These are phyloP conservation scores for Tilletia setariae DNA, from an alignment of 1,284 basidiomycete genomes.

Conservation along the genomic window DNA sequence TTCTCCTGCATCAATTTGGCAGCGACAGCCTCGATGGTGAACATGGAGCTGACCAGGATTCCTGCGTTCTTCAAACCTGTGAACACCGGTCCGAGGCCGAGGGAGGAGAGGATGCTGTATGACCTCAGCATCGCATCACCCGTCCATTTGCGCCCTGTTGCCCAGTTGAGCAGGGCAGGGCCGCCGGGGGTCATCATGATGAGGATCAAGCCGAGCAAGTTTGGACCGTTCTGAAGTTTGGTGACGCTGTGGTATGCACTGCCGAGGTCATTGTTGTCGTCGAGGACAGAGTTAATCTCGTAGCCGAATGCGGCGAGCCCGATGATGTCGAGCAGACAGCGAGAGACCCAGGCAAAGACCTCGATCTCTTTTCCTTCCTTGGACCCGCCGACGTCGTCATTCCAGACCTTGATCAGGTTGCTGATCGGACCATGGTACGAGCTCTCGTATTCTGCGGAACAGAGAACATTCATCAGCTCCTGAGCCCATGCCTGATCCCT, in stretches of 20 bases:
- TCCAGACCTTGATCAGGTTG: conserved; percentile 30
- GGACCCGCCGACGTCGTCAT: conserved; percentile 26
- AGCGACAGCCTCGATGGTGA: conserved; percentile 35
- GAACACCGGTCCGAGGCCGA: background rate
- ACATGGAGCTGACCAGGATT: conserved; percentile 18
- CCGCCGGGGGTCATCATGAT: conserved; percentile 8
- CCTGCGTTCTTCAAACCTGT: background rate
- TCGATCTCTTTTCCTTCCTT: conserved; percentile 36
- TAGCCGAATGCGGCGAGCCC: conserved; percentile 37
- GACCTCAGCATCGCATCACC: background rate
- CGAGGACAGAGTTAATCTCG: conserved; percentile 40
- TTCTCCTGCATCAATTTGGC: conserved; percentile 38
- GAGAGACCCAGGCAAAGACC: conserved; percentile 34
- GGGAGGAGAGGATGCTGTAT: background rate
- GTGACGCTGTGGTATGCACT: conserved; percentile 39
- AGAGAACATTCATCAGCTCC: background rate
- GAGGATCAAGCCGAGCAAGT: conserved; percentile 35
- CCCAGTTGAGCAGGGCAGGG: background rate
- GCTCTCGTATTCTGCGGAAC: conserved; percentile 27
- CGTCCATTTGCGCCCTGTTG: background rate
- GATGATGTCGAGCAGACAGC: conserved; percentile 50
- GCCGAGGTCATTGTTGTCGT: conserved; percentile 36
- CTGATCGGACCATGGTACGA: conserved; percentile 37
- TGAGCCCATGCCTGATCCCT: background rate
- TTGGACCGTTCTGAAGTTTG: conserved; percentile 40